A percentile compares a stretch with the other conserved stretches of the same genome.
Evolutionary conservation across 2,329 filamentous ascomycete genomes (phyloP).

Genomic region (Penicillium sp.): DNA sequence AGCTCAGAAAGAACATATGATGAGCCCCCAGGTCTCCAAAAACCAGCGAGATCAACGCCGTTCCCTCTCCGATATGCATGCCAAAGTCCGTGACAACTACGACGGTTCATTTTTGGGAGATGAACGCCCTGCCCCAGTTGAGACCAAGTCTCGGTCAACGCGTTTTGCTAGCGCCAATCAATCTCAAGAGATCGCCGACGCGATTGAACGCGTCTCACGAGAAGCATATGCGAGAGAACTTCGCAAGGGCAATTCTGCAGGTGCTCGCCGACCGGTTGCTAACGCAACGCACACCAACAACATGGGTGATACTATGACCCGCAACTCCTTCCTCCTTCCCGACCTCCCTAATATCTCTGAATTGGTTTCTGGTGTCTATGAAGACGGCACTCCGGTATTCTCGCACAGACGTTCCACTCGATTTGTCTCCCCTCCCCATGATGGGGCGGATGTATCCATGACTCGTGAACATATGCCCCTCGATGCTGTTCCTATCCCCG

Average conservation of each 20-base stretch:
- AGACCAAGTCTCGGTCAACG: conserved; percentile 51
- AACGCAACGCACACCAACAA: conserved; percentile 31
- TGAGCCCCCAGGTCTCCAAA: conserved; percentile 39
- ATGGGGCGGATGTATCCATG: conserved; percentile 31
- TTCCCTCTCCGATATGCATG: conserved; percentile 58
- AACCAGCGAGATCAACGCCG: conserved; percentile 43
- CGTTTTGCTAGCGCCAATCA: conserved; percentile 55
- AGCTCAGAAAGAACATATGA: conserved; percentile 41
- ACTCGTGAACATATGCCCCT: conserved; percentile 48
- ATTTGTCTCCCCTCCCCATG: conserved; percentile 51
- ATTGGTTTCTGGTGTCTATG: conserved; percentile 59
- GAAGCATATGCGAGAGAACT: conserved; percentile 34
- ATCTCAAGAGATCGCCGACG: conserved; percentile 41
- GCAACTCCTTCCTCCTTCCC: conserved; percentile 62
- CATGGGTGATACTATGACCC: conserved; percentile 51
- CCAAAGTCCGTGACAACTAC: conserved; percentile 53
- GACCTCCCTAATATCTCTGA: conserved; percentile 63
- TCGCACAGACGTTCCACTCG: conserved; percentile 53
- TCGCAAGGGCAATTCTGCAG: conserved; percentile 26
- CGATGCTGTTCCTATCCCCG: conserved; percentile 57
- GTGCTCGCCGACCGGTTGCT: conserved; percentile 22
- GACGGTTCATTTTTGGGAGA: conserved; percentile 53
- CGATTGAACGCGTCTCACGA: conserved; percentile 39
- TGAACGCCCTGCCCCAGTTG: conserved; percentile 47
- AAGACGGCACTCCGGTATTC: conserved; percentile 59